phyloP scores from a whole-genome alignment of 495 filamentous ascomycete species.

The Neurospora tetrasperma region DNA sequence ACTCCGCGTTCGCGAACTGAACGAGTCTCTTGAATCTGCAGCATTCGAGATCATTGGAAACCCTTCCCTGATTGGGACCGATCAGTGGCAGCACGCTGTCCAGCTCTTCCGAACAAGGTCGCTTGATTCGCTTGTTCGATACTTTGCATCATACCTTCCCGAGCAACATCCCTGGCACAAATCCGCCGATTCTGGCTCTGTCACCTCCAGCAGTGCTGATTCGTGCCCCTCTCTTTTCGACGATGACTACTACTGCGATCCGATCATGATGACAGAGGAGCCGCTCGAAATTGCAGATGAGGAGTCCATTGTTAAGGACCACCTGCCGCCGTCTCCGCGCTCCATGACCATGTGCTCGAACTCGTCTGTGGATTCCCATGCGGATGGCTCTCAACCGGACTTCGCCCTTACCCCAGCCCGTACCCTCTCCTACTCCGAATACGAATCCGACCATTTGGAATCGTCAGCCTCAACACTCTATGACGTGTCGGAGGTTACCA shows the following conservation, averaged over 20 bases:
- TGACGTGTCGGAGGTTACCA: slow-evolving; percentile 21
- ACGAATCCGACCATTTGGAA: slow-evolving; percentile 28
- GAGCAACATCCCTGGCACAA: slow-evolving; percentile 30
- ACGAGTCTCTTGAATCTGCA: slow-evolving; percentile 37
- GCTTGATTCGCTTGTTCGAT: slow-evolving; percentile 41
- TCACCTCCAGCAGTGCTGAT: slow-evolving; percentile 16
- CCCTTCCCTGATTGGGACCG: slow-evolving; percentile 38
- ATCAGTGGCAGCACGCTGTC: slow-evolving; percentile 39
- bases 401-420: slow-evolving; percentile 29
- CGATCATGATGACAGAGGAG: slow-evolving; percentile 34
- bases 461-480: slow-evolving; percentile 27
- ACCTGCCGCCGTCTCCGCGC: slow-evolving; percentile 35
- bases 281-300: slow-evolving; percentile 22
- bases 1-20: slow-evolving; percentile 35
- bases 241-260: slow-evolving; percentile 21
- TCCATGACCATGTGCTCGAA: slow-evolving; percentile 40
- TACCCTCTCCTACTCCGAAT: slow-evolving; percentile 35
- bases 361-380: slow-evolving; percentile 24
- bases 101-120: slow-evolving; percentile 43
- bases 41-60: slow-evolving; percentile 43
- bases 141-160: slow-evolving; percentile 41
- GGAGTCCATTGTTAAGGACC: slow-evolving; percentile 12
- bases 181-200: slow-evolving; percentile 11
- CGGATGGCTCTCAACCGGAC: slow-evolving; percentile 12
- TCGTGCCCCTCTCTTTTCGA: slow-evolving; percentile 26